These are phyloP conservation scores for Plasmodium gallinaceum DNA, from an alignment of 169 alveolate genomes.

Conservation along the genomic window DNA sequence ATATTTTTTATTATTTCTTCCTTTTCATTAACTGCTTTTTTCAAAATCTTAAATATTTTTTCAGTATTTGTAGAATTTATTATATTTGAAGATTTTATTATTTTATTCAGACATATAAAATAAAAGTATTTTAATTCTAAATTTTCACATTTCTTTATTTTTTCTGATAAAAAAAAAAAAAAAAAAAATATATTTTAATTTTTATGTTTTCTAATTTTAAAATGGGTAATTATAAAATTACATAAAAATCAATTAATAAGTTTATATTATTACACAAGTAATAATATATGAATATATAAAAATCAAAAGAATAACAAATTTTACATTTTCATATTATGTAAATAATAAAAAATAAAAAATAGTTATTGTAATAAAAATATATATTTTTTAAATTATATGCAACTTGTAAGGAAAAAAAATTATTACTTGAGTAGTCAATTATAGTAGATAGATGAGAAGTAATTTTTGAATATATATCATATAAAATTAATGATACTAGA, in stretches of 20 bases:
- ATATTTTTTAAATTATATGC: not conserved
- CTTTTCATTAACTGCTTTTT: constrained; percentile 43
- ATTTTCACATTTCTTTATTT: constrained; percentile 33
- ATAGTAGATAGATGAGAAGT: constrained; percentile 27
- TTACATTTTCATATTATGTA: not conserved
- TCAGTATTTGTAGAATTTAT: constrained; percentile 26
- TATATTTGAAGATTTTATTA: constrained; percentile 19
- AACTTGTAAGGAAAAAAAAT: not conserved
- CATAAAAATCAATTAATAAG: not conserved
- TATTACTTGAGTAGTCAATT: constrained; percentile 68
- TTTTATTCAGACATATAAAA: constrained; percentile 11
- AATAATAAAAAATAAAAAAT: not conserved
- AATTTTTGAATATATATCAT: constrained; percentile 16
- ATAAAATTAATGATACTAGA: constrained; percentile 28
- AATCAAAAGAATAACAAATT: not conserved
- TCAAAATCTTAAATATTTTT: constrained; percentile 33
- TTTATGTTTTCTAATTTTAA: not conserved
- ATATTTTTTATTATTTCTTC: constrained; percentile 45
- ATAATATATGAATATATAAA: not conserved
- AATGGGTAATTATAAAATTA: too few relatives aligned
- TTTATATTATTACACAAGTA: not conserved
- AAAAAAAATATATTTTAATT: not conserved
- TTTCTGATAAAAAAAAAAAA: constrained; percentile 26
- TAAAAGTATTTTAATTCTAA: constrained; percentile 36
- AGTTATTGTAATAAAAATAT: not conserved